Percentiles rank a stretch among this genome's conserved stretches.
Conservation (phyloP, 176 grass and related monocot species). For the Oryza nivara region DNA sequence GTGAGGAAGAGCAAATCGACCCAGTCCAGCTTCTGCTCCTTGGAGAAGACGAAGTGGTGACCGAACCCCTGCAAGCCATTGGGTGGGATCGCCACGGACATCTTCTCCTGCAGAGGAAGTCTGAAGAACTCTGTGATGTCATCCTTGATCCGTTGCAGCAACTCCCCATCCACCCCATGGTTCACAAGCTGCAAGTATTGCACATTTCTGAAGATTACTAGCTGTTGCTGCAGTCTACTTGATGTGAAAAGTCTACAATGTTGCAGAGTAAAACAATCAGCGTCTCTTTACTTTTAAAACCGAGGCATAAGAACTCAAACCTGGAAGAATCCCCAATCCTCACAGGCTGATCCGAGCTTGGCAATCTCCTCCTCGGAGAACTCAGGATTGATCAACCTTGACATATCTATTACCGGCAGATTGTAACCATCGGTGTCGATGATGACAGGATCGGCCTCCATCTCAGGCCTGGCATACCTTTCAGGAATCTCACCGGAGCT, state of each 20-base stretch:
- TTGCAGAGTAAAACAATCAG: background rate
- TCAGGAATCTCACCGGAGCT: slow-evolving; percentile 26
- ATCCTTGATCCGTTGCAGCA: slow-evolving; percentile 27
- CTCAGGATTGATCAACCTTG: slow-evolving; percentile 38
- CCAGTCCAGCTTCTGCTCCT: slow-evolving; percentile 83
- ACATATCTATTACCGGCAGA: slow-evolving; percentile 46
- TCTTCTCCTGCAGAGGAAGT: slow-evolving; percentile 52
- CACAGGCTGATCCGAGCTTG: slow-evolving; percentile 55
- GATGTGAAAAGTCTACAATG: background rate
- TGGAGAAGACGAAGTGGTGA: slow-evolving; percentile 61
- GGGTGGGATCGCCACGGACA: slow-evolving; percentile 31
- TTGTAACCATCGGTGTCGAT: background rate
- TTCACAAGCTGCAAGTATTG: slow-evolving; percentile 44
- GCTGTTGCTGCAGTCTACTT: background rate
- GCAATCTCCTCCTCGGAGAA: slow-evolving; percentile 42
- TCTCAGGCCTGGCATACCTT: slow-evolving; percentile 45
- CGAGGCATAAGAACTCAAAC: slow-evolving; percentile 2
- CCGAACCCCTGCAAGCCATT: slow-evolving; percentile 62
- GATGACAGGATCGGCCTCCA: background rate
- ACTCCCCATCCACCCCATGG: slow-evolving; percentile 34
- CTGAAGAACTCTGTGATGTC: slow-evolving; percentile 55
- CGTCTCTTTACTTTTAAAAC: background rate
- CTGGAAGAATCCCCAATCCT: slow-evolving; percentile 67
- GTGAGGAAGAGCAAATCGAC: slow-evolving; percentile 45
- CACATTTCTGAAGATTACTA: slow-evolving; percentile 17